These are phyloP conservation scores for Thermothelomyces thermophilus DNA, from an alignment of 2,329 filamentous ascomycete species.

Conservation along the genomic window DNA sequence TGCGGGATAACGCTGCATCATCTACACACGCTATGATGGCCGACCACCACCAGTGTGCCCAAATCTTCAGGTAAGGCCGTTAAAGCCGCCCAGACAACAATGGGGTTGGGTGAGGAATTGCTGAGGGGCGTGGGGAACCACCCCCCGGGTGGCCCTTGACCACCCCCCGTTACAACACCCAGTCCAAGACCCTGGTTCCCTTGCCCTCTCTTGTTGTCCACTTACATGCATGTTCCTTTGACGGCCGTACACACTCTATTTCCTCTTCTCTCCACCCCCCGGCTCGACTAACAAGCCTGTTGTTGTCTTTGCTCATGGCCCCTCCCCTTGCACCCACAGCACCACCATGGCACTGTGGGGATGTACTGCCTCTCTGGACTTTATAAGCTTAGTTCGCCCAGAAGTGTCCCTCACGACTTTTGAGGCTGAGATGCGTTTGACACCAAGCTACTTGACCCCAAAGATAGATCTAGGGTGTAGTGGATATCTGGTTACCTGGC, in stretches of 20 bases:
- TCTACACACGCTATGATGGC: too few species aligned
- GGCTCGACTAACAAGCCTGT: conserved; percentile 10
- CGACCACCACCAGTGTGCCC: too few species aligned
- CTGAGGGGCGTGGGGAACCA: neutral
- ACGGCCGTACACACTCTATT: conserved; percentile 16
- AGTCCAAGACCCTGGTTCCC: conserved; percentile 10
- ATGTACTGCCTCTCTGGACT: conserved; percentile 22
- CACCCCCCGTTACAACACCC: conserved; percentile 2
- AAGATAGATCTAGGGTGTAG: conserved; percentile 23
- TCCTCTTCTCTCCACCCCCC: conserved; percentile 4
- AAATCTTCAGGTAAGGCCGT: too few species aligned
- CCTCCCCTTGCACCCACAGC: conserved; percentile 15
- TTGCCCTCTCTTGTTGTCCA: conserved; percentile 13
- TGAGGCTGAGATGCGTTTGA: conserved; percentile 25
- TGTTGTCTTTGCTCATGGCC: conserved; percentile 10
- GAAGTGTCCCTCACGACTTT: conserved; percentile 21
- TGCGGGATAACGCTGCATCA: conserved; percentile 11
- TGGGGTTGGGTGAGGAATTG: neutral
- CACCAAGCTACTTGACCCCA: conserved; percentile 17
- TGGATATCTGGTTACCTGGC: conserved; percentile 24
- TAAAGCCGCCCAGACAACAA: conserved; percentile 3
- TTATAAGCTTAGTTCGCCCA: conserved; percentile 24
- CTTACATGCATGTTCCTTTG: conserved; percentile 22
- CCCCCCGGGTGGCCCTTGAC: conserved; percentile 6
- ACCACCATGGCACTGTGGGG: conserved; percentile 21